phyloP scores from a whole-genome alignment of 768 basidiomycete genomes.

The Boletus subparvulus region DNA sequence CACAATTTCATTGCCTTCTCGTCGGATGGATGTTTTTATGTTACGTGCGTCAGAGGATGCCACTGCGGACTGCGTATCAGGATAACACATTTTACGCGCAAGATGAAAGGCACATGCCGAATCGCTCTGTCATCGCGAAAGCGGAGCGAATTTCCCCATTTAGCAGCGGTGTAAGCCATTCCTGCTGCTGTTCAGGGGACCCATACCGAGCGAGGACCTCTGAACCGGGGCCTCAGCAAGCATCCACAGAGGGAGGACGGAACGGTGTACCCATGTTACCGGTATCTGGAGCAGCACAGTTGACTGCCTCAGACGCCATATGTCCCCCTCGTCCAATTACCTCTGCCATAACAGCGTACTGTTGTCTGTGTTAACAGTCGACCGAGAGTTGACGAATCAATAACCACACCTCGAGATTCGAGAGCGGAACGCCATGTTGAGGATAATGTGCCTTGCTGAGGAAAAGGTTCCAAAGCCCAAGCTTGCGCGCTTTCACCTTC shows the following conservation, averaged over 20 bases:
- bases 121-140: conserved; percentile 96
- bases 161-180: conserved; percentile 85
- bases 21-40: conserved; percentile 81
- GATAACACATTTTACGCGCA: conserved; percentile 2
- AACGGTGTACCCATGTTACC: conserved; percentile 84
- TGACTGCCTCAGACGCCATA: conserved; percentile 82
- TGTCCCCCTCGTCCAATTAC: conserved; percentile 82
- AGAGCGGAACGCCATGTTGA: conserved; percentile 81
- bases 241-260: background rate
- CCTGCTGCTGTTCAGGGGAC: conserved; percentile 84
- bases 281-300: conserved; percentile 96
- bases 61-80: conserved; percentile 38
- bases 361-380: background rate
- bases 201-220: conserved; percentile 97
- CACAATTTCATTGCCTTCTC: conserved; percentile 84
- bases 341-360: conserved; percentile 99
- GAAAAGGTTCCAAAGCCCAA: conserved; percentile 97
- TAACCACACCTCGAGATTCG: conserved; percentile 80
- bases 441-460: conserved; percentile 94
- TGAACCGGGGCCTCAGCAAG: conserved; percentile 32
- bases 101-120: conserved; percentile 45
- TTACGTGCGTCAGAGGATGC: conserved; percentile 97
- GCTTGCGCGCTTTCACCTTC: conserved; percentile 82
- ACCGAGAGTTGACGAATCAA: background rate
- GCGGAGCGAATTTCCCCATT: conserved; percentile 93